Conservation (phyloP, 1,284 basidiomycete species). For the Phylloporus sp. region DNA sequence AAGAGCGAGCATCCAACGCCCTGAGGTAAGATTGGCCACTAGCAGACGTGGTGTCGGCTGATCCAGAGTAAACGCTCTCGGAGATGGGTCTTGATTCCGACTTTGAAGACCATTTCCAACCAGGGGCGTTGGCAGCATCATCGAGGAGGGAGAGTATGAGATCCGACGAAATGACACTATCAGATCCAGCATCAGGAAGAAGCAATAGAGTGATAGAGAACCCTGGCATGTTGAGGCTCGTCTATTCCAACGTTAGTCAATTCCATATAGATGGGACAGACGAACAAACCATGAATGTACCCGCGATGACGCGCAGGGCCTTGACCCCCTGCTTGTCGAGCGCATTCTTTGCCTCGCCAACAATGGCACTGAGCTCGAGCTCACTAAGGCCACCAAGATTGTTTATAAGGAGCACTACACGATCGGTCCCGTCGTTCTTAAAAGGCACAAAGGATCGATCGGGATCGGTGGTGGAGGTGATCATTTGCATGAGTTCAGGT, state of each 20-base stretch:
- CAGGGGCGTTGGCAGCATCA: slow-evolving; percentile 75
- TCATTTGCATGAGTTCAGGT: slow-evolving; percentile 72
- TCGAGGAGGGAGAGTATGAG: slow-evolving; percentile 81
- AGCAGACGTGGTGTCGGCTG: slow-evolving; percentile 25
- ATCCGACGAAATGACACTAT: slow-evolving; percentile 48
- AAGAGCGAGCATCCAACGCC: slow-evolving; percentile 55
- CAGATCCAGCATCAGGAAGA: slow-evolving; percentile 62
- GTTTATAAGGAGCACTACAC: slow-evolving; percentile 76
- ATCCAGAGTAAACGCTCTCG: slow-evolving; percentile 24
- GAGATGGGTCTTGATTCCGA: slow-evolving; percentile 42
- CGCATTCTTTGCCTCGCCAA: slow-evolving; percentile 64
- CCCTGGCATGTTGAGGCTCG: slow-evolving; percentile 94
- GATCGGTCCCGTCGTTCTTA: slow-evolving; percentile 68
- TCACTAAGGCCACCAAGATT: slow-evolving; percentile 88
- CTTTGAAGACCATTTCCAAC: slow-evolving; percentile 81
- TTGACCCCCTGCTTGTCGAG: slow-evolving; percentile 65
- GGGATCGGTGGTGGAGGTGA: slow-evolving; percentile 77
- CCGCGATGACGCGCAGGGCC: slow-evolving; percentile 73
- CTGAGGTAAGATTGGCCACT: slow-evolving; percentile 39
- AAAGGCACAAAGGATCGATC: slow-evolving; percentile 90
- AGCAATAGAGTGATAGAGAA: slow-evolving; percentile 90
- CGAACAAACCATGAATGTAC: slow-evolving; percentile 81
- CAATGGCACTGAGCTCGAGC: slow-evolving; percentile 82
- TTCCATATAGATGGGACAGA: slow-evolving; percentile 7
- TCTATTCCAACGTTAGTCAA: slow-evolving; percentile 51